Conservation (phyloP, 129 eudicot species). For the Flaveria trinervia region DNA sequence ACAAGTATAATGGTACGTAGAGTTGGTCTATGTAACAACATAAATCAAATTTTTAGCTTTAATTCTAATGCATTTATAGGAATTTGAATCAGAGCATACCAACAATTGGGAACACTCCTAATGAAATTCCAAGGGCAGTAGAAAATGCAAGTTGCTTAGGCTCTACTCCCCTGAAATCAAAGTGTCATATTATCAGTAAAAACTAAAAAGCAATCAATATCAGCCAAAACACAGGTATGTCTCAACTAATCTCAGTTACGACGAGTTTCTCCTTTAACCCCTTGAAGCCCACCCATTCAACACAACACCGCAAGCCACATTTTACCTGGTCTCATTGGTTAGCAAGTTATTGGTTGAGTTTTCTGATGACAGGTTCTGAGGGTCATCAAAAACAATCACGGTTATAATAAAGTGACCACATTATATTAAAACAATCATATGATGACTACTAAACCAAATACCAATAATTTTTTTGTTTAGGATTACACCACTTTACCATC, state of each 20-base stretch:
- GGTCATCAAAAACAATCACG: not conserved
- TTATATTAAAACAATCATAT: not conserved
- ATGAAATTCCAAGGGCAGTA: slow-evolving; percentile 72
- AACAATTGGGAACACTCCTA: slow-evolving; percentile 86
- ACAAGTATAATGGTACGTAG: not conserved
- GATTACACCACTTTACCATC: no score
- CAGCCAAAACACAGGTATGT: not conserved
- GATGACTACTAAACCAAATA: not conserved
- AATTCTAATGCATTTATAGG: not conserved
- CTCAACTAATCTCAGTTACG: no score
- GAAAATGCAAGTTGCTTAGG: slow-evolving; percentile 93
- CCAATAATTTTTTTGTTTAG: no score
- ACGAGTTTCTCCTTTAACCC: not conserved
- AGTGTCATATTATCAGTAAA: slow-evolving; percentile 6
- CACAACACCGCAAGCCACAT: not conserved
- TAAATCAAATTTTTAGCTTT: not conserved
- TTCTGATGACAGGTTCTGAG: not conserved
- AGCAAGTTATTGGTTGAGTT: not conserved
- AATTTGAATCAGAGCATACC: slow-evolving; percentile 48
- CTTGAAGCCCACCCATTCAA: not conserved
- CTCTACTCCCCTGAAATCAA: slow-evolving; percentile 75
- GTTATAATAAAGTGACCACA: not conserved
- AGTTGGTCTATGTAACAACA: slow-evolving; percentile 12
- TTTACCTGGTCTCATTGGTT: not conserved
- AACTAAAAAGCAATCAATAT: not conserved